phyloP scores from a whole-genome alignment of 1,139 yeast genomes.

The Saccharomyces hybrid region DNA sequence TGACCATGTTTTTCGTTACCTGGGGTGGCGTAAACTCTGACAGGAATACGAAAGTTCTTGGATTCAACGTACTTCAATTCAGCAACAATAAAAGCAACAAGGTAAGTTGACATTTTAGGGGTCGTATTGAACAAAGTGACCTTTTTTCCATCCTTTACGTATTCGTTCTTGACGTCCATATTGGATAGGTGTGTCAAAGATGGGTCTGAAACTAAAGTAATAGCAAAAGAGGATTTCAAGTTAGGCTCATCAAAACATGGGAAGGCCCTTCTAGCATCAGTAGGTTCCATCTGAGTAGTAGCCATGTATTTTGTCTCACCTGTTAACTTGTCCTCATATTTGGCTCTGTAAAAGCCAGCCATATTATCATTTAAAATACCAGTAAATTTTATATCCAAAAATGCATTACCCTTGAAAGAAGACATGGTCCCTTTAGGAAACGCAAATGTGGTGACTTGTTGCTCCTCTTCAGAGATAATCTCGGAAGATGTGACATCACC shows the following conservation, averaged over 20 bases:
- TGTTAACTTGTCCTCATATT: conserved; percentile 51
- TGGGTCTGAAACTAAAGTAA: conserved; percentile 50
- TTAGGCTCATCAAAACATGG: conserved; percentile 81
- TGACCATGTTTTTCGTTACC: conserved; percentile 61
- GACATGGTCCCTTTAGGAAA: conserved; percentile 43
- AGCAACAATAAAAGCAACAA: conserved; percentile 77
- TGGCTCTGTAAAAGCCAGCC: conserved; percentile 79
- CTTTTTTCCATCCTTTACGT: conserved; percentile 44
- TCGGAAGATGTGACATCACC: conserved; percentile 30
- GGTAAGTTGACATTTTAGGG: conserved; percentile 74
- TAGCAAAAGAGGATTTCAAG: conserved; percentile 63
- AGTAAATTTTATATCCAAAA: conserved; percentile 50
- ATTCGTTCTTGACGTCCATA: conserved; percentile 52
- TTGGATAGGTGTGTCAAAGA: conserved; percentile 65
- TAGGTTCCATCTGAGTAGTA: conserved; percentile 81
- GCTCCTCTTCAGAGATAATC: conserved; percentile 42
- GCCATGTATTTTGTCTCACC: conserved; percentile 60
- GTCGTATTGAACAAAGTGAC: conserved; percentile 52
- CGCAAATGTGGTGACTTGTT: conserved; percentile 58
- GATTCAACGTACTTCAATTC: conserved; percentile 70
- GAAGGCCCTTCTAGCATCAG: conserved; percentile 78
- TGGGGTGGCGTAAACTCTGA: conserved; percentile 73
- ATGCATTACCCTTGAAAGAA: conserved; percentile 31
- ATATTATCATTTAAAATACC: conserved; percentile 69
- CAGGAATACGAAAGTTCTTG: conserved; percentile 62